Base-by-base conservation (phyloP, 345 rosid genomes). In the Lagerstroemia speciosa region DNA sequence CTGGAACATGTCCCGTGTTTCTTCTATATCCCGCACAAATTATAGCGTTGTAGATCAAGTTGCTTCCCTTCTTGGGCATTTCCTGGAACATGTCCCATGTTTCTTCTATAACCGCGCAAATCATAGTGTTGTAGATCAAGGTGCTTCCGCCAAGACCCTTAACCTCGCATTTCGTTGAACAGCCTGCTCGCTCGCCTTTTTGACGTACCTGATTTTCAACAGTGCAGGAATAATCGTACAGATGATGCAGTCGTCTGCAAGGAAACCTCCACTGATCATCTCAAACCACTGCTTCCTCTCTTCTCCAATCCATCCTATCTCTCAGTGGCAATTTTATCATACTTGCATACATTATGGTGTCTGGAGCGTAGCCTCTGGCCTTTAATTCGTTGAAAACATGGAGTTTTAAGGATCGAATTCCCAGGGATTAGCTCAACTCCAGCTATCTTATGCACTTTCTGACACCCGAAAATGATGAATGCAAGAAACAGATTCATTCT, bases 31-130 rank as follows among this genome's bases (percentile, higher is more conserved):
- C n/a, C n/a, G n/a, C n/a, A n/a, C n/a, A n/a, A n/a, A n/a, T n/a
- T n/a, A n/a, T n/a, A n/a, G n/a, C n/a, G n/a, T n/a, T n/a, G n/a
- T n/a, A n/a, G n/a, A n/a, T n/a, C n/a, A n/a, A n/a, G n/a, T n/a
- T n/a, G n/a, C n/a, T n/a, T n/a, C 96, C 93, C 70, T 65, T 89
- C 32, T 43, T 76, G 50, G 78, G 61, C 97, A 87, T 87, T 66
- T 74, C 81, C 71, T 83, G 68, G 69, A 84, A 87, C 74, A 89
- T 57, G 63, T 50, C 67, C 48, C 75, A 50, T 36, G 90, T 34
- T 83, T 83, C 26, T 57, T 62, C 9, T 69, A 71, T 37, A 84
- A 77, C 72, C 86, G n/a, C 86, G 0, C 71, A 52, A 62, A 91
- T 89, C 83, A 87, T 40, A 12, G 72, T 78, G 72, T 85, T 84